Base-by-base conservation (phyloP, 306 rosid genomes). In the Castanea crenata region DNA sequence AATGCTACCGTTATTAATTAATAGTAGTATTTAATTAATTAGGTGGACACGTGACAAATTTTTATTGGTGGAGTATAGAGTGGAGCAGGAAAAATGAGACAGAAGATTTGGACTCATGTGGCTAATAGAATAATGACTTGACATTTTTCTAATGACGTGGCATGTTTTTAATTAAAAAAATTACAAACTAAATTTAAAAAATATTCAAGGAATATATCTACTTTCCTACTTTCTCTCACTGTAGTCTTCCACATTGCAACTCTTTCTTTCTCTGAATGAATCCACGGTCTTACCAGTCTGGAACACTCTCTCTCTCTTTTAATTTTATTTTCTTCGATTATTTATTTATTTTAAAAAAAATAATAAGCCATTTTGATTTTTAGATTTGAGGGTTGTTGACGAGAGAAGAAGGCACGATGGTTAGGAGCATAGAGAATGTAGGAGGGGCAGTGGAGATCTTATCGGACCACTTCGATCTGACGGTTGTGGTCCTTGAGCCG, bases 401-500 rank as follows among this genome's bases (percentile, higher is more conserved):
- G 27, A 34, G 23, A 74, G 69, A 21, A 44, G 25, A 35, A 18
- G 27, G 55, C 55, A 85, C 10, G 14, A 16, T 85, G 85, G 85
- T 55, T 63, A 81, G 70, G 73, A 79, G 70, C 25, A 27, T 49
- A 3, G 81, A 71, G 58, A n/a, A 11, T 2, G 73, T 12, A 38
- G 46, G 46, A 6, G 46, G 6, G 46, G 31, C 25, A 73, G 79
- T 63, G 25, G 78, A 83, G 70, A 52, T 81, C 51, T 44, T 71
- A 56, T 25, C 35, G 14, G 80, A 51, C n/a, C 65, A 79, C 16
- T 86, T 83, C 71, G 89, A 78, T 77, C 83, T 79, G 54, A 70
- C 32, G 31, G 64, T 76, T 21, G 78, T 86, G 18, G 76, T 85
- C 64, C 58, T 82, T 19, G 89, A 88, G 59, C 83, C 89, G 61